Evolutionary conservation across 495 filamentous ascomycete species (phyloP).

Genomic region (Penicillium malachiteum): DNA sequence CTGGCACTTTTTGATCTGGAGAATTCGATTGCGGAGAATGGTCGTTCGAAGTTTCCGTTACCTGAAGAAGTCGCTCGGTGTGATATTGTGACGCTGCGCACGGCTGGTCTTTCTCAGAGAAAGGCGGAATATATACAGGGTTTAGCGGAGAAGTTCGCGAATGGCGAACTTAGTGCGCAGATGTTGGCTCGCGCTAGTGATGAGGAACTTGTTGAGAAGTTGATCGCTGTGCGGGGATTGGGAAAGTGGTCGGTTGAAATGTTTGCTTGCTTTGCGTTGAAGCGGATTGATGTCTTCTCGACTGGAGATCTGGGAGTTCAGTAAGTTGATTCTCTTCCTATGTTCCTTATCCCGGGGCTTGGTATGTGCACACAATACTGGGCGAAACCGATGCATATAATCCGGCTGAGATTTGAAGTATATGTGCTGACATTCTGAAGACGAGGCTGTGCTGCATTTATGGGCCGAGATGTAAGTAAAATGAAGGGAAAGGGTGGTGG

Average conservation of each 20-base stretch:
- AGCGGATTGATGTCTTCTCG: conserved; percentile 90
- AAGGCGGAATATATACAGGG: conserved; percentile 95
- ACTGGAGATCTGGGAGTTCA: conserved; percentile 93
- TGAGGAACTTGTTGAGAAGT: conserved; percentile 76
- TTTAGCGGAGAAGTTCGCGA: conserved; percentile 75
- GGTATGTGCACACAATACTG: too few relatives aligned
- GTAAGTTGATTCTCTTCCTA: conserved; percentile 39
- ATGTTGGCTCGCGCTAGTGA: conserved; percentile 76
- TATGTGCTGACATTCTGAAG: conserved; percentile 28
- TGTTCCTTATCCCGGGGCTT: too few relatives aligned
- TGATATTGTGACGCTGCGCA: conserved; percentile 63
- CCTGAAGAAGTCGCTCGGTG: conserved; percentile 66
- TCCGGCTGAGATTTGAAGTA: background rate
- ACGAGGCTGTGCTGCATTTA: conserved; percentile 85
- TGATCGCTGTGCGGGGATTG: conserved; percentile 84
- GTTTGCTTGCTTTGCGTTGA: conserved; percentile 91
- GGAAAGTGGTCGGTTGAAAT: conserved; percentile 94
- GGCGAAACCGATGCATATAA: background rate
- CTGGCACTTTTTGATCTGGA: conserved; percentile 64
- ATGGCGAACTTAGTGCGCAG: conserved; percentile 68
- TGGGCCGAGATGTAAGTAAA: conserved; percentile 78
- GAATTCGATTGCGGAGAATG: conserved; percentile 6
- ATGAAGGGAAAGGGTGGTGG: conserved; percentile 77
- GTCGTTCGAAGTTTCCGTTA: conserved; percentile 61
- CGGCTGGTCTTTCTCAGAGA: conserved; percentile 83